Conservation (phyloP, 805 yeast genomes). For the Blastobotrys chiropterorum region DNA sequence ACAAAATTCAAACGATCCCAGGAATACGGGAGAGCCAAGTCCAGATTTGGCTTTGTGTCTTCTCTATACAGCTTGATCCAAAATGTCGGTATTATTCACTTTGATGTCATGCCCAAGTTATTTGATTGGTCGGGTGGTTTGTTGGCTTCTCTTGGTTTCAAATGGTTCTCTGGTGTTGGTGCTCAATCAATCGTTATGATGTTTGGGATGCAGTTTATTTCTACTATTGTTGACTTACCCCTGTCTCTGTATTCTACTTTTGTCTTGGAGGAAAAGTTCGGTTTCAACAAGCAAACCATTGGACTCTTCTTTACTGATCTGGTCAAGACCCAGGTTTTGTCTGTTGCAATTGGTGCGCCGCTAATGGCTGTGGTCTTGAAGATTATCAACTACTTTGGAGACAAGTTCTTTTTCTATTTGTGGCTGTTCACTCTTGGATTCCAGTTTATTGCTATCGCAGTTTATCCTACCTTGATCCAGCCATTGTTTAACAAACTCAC, state of each 20-base stretch:
- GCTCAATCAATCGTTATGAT: slow-evolving; percentile 67
- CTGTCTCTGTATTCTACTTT: slow-evolving; percentile 69
- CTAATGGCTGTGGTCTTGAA: slow-evolving; percentile 68
- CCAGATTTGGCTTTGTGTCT: slow-evolving; percentile 56
- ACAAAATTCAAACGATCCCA: slow-evolving; percentile 74
- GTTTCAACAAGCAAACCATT: slow-evolving; percentile 82
- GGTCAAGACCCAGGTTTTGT: slow-evolving; percentile 52
- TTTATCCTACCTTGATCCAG: slow-evolving; percentile 79
- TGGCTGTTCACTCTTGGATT: slow-evolving; percentile 64
- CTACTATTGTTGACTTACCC: slow-evolving; percentile 59
- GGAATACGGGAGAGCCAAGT: slow-evolving; percentile 72
- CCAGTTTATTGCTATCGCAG: slow-evolving; percentile 67
- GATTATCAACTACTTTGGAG: slow-evolving; percentile 75
- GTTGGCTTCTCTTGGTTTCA: slow-evolving; percentile 27
- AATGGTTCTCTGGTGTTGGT: slow-evolving; percentile 45
- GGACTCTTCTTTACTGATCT: slow-evolving; percentile 68
- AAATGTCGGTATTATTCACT: slow-evolving; percentile 52
- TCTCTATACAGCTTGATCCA: slow-evolving; percentile 47
- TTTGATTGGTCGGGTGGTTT: slow-evolving; percentile 47
- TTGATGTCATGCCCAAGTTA: slow-evolving; percentile 56
- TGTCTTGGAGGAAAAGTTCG: slow-evolving; percentile 85
- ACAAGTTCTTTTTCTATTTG: slow-evolving; percentile 72
- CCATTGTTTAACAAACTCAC: slow-evolving; percentile 90
- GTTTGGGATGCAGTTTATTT: slow-evolving; percentile 42
- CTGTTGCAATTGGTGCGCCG: slow-evolving; percentile 62